Percentiles rank a stretch among this genome's conserved stretches.
phyloP scores from a whole-genome alignment of 1,284 basidiomycete species.

The Peniophora sp. region DNA sequence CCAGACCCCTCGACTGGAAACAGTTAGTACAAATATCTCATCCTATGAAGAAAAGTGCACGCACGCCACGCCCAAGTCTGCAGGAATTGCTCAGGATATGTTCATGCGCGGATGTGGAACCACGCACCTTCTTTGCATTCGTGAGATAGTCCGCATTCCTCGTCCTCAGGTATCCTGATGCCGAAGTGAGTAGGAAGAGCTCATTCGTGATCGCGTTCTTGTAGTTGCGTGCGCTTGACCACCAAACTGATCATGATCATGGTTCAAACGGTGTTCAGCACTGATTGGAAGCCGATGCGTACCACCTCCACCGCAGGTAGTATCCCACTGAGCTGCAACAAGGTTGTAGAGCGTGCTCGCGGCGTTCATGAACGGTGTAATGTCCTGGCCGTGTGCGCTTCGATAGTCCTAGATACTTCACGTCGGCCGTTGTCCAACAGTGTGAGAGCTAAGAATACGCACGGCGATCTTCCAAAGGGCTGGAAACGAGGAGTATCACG shows the following conservation, averaged over 20 bases:
- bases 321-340: conserved; percentile 40
- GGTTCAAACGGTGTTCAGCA: not conserved
- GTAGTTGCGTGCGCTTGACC: conserved; percentile 44
- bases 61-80: conserved; percentile 41
- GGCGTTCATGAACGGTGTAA: conserved; percentile 28
- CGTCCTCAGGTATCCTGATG: conserved; percentile 34
- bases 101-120: not conserved
- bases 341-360: conserved; percentile 40
- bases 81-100: not conserved
- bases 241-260: conserved; percentile 34
- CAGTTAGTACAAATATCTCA: not conserved
- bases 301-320: conserved; percentile 22
- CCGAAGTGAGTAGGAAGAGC: conserved; percentile 44
- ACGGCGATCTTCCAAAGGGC: conserved; percentile 44
- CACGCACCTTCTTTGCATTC: conserved; percentile 32
- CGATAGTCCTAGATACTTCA: conserved; percentile 29
- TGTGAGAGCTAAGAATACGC: too few relatives aligned
- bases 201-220: conserved; percentile 55
- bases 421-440: too few relatives aligned
- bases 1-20: conserved; percentile 34
- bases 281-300: too few relatives aligned
- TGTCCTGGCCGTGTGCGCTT: conserved; percentile 24
- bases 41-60: conserved; percentile 12
- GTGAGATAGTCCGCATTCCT: conserved; percentile 29
- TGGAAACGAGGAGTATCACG: too few relatives aligned